Percentiles rank a stretch among this genome's conserved stretches.
Conservation (phyloP, 371 early-diverging fungal species). For the Zychaea mexicana region DNA sequence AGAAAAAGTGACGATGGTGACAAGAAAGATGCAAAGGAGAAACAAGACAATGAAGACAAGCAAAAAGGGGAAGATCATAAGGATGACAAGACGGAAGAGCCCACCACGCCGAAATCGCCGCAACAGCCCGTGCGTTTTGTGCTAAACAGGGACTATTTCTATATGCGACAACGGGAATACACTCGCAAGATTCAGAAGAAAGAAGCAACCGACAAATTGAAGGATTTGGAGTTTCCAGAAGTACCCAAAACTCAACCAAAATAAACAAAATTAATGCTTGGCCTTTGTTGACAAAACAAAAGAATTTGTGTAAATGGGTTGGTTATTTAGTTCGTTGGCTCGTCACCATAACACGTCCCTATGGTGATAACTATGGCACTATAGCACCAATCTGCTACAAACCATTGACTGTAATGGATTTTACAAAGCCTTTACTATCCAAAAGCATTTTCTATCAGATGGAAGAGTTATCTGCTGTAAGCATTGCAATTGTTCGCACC, state of each 20-base stretch:
- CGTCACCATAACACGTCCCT: no score
- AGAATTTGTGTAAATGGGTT: no score
- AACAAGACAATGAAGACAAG: slow-evolving; percentile 12
- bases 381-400: no score
- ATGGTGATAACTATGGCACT: no score
- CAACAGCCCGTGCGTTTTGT: slow-evolving; percentile 40
- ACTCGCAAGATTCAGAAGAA: slow-evolving; percentile 45
- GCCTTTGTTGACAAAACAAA: no score
- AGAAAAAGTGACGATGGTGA: slow-evolving; percentile 18
- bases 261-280: slow-evolving; percentile 88
- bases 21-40: slow-evolving; percentile 14
- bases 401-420: no score
- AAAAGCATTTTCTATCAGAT: no score
- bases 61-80: neutral
- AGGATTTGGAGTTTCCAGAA: slow-evolving; percentile 52
- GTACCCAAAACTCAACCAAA: slow-evolving; percentile 73
- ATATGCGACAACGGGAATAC: slow-evolving; percentile 54
- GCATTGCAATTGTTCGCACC: no score
- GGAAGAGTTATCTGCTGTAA: no score
- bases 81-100: neutral
- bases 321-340: no score
- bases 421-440: no score
- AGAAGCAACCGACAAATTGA: slow-evolving; percentile 45
- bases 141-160: slow-evolving; percentile 58
- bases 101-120: slow-evolving; percentile 8